phyloP scores from a whole-genome alignment of 2,329 filamentous ascomycete genomes.

The Arthroderma sp. region DNA sequence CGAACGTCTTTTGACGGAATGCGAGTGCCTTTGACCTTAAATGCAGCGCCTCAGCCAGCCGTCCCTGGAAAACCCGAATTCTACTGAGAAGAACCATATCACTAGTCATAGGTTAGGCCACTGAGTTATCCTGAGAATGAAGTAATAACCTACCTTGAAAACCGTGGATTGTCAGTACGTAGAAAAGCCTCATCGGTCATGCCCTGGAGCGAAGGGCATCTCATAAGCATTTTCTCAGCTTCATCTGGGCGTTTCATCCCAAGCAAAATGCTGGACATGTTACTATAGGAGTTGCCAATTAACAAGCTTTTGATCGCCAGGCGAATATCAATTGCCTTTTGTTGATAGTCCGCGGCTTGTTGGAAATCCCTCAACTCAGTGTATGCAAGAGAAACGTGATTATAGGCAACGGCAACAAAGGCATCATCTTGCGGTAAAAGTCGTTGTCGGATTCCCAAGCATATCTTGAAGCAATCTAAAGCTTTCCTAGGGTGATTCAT shows the following conservation, averaged over 20 bases:
- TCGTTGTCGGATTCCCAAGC: no score
- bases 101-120: no score
- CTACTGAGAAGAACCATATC: no score
- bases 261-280: conserved; percentile 23
- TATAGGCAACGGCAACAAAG: conserved; percentile 3
- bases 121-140: no score
- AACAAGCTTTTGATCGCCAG: conserved; percentile 18
- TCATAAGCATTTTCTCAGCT: conserved; percentile 22
- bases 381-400: conserved; percentile 21
- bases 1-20: no score
- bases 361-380: conserved; percentile 22
- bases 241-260: conserved; percentile 23
- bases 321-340: conserved; percentile 21
- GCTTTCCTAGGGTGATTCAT: no score
- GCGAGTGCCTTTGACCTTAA: no score
- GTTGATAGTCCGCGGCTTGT: conserved; percentile 16
- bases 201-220: conserved; percentile 22
- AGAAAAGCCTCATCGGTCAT: conserved; percentile 21
- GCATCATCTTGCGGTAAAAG: background rate
- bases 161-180: no score
- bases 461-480: no score
- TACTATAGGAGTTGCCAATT: conserved; percentile 28
- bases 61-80: no score
- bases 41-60: no score
- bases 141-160: no score